Conservation (phyloP, 139 green algal species). For the Picochlorum sp. region DNA sequence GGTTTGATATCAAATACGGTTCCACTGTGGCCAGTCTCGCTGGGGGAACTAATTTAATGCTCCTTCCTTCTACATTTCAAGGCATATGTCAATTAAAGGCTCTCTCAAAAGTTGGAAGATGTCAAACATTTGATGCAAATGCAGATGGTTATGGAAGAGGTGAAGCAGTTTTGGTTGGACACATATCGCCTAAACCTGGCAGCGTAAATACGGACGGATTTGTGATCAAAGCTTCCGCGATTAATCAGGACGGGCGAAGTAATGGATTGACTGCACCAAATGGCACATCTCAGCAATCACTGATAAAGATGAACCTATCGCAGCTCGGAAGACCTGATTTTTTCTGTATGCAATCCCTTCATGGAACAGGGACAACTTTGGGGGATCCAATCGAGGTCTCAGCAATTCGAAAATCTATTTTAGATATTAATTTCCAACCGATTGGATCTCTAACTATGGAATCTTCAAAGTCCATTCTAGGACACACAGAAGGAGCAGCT, state of each 20-base stretch:
- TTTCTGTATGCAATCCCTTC: slow-evolving; percentile 25
- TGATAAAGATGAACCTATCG: not conserved
- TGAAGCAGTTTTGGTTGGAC: not conserved
- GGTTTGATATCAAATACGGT: slow-evolving; percentile 14
- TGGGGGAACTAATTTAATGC: slow-evolving; percentile 50
- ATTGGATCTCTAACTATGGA: not conserved
- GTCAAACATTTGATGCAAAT: slow-evolving; percentile 36
- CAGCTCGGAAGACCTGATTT: not conserved
- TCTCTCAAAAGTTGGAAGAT: slow-evolving; percentile 33
- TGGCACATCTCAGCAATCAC: slow-evolving; percentile 45
- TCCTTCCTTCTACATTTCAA: slow-evolving; percentile 46
- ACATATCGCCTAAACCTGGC: too few species aligned
- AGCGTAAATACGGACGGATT: not conserved
- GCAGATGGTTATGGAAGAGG: slow-evolving; percentile 57
- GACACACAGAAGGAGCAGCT: slow-evolving; percentile 39
- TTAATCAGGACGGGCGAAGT: slow-evolving; percentile 81
- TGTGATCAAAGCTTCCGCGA: slow-evolving; percentile 41
- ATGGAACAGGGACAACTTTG: slow-evolving; percentile 46
- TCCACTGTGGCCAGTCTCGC: slow-evolving; percentile 19
- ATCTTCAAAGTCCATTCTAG: slow-evolving; percentile 34
- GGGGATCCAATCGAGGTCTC: slow-evolving; percentile 68
- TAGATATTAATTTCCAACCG: not conserved
- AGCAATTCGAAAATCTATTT: slow-evolving; percentile 18
- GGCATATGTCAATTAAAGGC: slow-evolving; percentile 47
- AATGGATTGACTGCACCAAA: slow-evolving; percentile 72